Evolutionary conservation across 2,329 filamentous ascomycete species (phyloP).

Genomic region (Remersonia thermophila): DNA sequence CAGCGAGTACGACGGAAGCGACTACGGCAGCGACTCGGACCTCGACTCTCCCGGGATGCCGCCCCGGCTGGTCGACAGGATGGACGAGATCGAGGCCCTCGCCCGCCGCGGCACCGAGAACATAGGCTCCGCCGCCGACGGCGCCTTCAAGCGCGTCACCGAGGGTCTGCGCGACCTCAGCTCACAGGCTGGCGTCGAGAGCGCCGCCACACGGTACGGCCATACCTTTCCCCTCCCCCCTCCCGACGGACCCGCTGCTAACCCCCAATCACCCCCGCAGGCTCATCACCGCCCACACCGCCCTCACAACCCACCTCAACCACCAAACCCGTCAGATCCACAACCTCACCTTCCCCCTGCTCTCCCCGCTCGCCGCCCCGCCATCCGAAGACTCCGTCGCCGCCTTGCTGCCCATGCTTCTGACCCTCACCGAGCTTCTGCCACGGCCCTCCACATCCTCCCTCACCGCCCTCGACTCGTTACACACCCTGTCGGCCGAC

Average conservation of each 20-base stretch:
- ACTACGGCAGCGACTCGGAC: constrained; percentile 62
- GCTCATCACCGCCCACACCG: constrained; percentile 63
- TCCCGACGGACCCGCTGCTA: background rate
- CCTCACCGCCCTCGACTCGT: constrained; percentile 52
- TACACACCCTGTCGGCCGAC: constrained; percentile 60
- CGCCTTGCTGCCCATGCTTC: constrained; percentile 54
- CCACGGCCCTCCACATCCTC: constrained; percentile 51
- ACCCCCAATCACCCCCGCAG: constrained; percentile 33
- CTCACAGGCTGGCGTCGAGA: constrained; percentile 60
- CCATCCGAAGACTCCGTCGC: constrained; percentile 55
- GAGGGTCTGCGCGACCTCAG: constrained; percentile 60
- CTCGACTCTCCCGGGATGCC: constrained; percentile 57
- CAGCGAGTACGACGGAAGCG: constrained; percentile 58
- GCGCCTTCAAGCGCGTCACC: constrained; percentile 55
- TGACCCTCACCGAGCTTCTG: constrained; percentile 53
- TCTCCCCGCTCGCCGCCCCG: constrained; percentile 54
- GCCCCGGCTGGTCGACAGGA: constrained; percentile 52
- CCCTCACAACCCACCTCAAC: constrained; percentile 59
- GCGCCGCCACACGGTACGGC: constrained; percentile 54
- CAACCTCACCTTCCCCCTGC: constrained; percentile 56
- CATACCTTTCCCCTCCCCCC: background rate
- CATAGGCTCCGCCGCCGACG: constrained; percentile 51
- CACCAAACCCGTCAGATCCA: constrained; percentile 68
- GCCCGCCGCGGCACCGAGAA: constrained; percentile 54
- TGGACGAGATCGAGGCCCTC: constrained; percentile 60